Conservation (phyloP, 78 protist genomes). For the Dictyostelium capitatum region DNA sequence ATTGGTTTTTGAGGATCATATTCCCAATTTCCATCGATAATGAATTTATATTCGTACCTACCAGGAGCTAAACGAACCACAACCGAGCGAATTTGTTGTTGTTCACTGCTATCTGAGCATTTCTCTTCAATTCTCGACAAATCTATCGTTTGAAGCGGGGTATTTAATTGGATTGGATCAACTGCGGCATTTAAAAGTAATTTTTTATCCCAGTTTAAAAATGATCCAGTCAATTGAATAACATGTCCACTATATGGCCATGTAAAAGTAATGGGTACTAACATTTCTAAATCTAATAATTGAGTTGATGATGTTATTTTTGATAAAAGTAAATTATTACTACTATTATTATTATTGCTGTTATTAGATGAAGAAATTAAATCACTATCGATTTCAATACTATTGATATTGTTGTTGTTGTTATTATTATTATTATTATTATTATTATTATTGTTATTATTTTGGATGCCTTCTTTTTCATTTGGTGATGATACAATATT, state of each 20-base stretch:
- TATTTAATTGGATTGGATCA: conserved; percentile 41
- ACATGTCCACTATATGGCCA: conserved; percentile 86
- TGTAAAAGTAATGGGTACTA: conserved; percentile 83
- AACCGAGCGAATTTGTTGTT: not conserved
- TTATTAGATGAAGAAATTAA: not conserved
- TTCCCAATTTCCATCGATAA: conserved; percentile 83
- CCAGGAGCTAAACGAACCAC: conserved; percentile 70
- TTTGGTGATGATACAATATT: not conserved
- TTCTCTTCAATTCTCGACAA: conserved; percentile 76
- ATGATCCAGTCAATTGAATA: conserved; percentile 81
- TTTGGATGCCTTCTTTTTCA: not conserved
- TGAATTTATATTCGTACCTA: conserved; percentile 79
- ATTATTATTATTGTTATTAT: not conserved
- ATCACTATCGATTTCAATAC: not conserved
- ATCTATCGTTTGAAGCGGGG: conserved; percentile 60
- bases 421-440: not conserved
- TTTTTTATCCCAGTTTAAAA: conserved; percentile 72
- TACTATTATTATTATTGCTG: conserved; percentile 17
- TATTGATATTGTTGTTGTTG: not conserved
- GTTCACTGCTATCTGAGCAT: conserved; percentile 63
- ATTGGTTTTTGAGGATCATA: conserved; percentile 79
- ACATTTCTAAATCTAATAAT: conserved; percentile 13
- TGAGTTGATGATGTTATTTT: not conserved
- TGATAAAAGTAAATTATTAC: not conserved
- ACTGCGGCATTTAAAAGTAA: conserved; percentile 16